A percentile compares a stretch with the other conserved stretches of the same genome.
Conservation (phyloP, 768 basidiomycete species). For the Rhizopogon vulgaris region DNA sequence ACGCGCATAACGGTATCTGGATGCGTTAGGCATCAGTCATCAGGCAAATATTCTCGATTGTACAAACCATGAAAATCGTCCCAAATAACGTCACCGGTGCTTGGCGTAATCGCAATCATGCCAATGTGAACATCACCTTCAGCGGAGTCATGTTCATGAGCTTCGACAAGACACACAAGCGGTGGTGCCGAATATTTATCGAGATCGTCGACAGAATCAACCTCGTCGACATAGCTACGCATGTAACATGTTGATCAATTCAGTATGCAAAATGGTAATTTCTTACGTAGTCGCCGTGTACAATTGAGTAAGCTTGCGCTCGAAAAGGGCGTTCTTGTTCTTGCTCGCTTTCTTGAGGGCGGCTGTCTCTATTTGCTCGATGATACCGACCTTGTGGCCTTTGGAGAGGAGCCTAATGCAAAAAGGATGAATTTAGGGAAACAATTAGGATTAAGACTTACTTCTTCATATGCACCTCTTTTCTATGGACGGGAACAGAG, state of each 20-base stretch:
- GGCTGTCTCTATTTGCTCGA: conserved; percentile 80
- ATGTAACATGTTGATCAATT: conserved; percentile 3
- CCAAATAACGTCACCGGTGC: conserved; percentile 91
- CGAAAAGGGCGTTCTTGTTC: conserved; percentile 68
- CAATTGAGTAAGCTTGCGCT: conserved; percentile 66
- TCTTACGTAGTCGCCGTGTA: conserved; percentile 86
- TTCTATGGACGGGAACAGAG: conserved; percentile 63
- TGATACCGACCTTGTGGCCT: conserved; percentile 80
- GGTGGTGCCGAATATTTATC: conserved; percentile 55
- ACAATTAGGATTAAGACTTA: conserved; percentile 22
- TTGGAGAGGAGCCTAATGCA: conserved; percentile 57
- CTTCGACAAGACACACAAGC: conserved; percentile 71
- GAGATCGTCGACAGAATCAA: conserved; percentile 61
- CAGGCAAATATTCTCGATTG: background rate
- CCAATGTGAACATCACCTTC: conserved; percentile 46
- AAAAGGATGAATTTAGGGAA: background rate
- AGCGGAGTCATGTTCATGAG: conserved; percentile 7
- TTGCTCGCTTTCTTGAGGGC: conserved; percentile 82
- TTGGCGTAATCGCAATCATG: conserved; percentile 74
- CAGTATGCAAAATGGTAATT: background rate
- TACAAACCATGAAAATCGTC: conserved; percentile 77
- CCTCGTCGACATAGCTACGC: conserved; percentile 72
- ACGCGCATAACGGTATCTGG: conserved; percentile 78
- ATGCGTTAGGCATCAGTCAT: conserved; percentile 3
- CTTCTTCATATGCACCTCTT: conserved; percentile 74